Conservation (phyloP, 1,284 basidiomycete genomes). For the Pseudozyma thailandica region DNA sequence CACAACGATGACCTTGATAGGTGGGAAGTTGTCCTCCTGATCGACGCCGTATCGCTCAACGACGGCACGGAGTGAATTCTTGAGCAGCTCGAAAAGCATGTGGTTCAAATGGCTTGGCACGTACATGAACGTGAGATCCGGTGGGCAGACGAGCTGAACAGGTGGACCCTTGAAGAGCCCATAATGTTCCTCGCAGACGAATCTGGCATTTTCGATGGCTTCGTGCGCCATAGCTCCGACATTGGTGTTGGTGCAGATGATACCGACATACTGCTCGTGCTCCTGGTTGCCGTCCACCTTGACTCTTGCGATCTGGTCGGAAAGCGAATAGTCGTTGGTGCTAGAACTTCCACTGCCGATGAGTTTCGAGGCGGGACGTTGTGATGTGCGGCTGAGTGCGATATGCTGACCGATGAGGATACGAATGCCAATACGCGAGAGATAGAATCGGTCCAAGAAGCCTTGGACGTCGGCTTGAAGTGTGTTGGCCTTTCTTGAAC, state of each 20-base stretch:
- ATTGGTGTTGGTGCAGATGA: conserved; percentile 91
- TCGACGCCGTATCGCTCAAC: conserved; percentile 91
- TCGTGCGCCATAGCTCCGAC: conserved; percentile 74
- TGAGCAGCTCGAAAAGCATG: conserved; percentile 97
- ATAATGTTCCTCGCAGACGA: conserved; percentile 94
- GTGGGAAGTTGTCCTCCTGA: conserved; percentile 83
- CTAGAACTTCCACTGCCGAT: conserved; percentile 35
- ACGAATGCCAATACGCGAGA: conserved; percentile 83
- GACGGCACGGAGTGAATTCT: conserved; percentile 96
- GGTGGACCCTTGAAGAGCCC: conserved; percentile 93
- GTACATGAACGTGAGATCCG: conserved; percentile 88
- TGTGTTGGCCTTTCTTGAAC: conserved; percentile 68
- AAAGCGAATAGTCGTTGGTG: conserved; percentile 28
- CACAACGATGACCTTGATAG: conserved; percentile 96
- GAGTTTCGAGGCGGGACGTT: conserved; percentile 36
- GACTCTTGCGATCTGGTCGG: conserved; percentile 33
- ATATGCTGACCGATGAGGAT: conserved; percentile 68
- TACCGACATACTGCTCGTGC: conserved; percentile 85
- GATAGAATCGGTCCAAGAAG: conserved; percentile 97
- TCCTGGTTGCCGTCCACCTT: conserved; percentile 49
- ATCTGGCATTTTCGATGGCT: conserved; percentile 97
- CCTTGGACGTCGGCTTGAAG: conserved; percentile 89
- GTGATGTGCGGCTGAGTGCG: conserved; percentile 58
- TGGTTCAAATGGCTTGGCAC: conserved; percentile 89
- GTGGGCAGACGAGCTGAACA: conserved; percentile 94